phyloP scores from a whole-genome alignment of 2,329 filamentous ascomycete genomes.

The Diaporthe sp. region DNA sequence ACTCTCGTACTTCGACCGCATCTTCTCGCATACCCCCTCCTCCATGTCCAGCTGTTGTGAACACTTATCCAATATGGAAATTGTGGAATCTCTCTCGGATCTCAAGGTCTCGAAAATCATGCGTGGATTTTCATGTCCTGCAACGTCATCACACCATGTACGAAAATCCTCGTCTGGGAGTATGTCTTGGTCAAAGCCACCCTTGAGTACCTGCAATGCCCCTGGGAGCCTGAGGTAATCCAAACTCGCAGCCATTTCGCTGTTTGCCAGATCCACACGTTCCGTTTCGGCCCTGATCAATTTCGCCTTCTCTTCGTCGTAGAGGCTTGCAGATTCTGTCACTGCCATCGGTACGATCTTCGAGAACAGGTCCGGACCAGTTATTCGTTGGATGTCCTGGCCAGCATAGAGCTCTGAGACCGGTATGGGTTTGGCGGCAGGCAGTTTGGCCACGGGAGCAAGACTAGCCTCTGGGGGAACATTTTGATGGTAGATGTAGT shows the following conservation, averaged over 20 bases:
- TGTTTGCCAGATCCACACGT: constrained; percentile 90
- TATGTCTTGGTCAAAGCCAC: constrained; percentile 91
- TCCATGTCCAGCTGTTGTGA: constrained; percentile 95
- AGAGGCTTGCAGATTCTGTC: constrained; percentile 95
- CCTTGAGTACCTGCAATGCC: constrained; percentile 91
- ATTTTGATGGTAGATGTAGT: constrained; percentile 97
- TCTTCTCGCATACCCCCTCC: constrained; percentile 98
- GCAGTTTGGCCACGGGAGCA: constrained; percentile 86
- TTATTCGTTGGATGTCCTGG: constrained; percentile 97
- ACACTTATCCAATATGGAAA: constrained; percentile 81
- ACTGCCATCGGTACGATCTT: constrained; percentile 97
- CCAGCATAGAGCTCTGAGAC: constrained; percentile 97
- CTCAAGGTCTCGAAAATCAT: constrained; percentile 85
- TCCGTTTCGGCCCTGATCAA: constrained; percentile 94
- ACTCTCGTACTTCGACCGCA: constrained; percentile 95
- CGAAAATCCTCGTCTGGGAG: constrained; percentile 91
- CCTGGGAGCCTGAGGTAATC: constrained; percentile 93
- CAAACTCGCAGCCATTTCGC: constrained; percentile 94
- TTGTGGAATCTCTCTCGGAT: constrained; percentile 81
- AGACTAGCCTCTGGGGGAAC: constrained; percentile 89
- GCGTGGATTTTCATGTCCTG: constrained; percentile 84
- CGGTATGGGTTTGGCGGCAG: constrained; percentile 95
- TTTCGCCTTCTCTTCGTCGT: constrained; percentile 99
- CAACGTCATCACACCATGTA: constrained; percentile 93
- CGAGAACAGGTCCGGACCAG: constrained; percentile 95